Evolutionary conservation across 148 eudicot species (phyloP).

Genomic region (Chenopodium berlandieri): DNA sequence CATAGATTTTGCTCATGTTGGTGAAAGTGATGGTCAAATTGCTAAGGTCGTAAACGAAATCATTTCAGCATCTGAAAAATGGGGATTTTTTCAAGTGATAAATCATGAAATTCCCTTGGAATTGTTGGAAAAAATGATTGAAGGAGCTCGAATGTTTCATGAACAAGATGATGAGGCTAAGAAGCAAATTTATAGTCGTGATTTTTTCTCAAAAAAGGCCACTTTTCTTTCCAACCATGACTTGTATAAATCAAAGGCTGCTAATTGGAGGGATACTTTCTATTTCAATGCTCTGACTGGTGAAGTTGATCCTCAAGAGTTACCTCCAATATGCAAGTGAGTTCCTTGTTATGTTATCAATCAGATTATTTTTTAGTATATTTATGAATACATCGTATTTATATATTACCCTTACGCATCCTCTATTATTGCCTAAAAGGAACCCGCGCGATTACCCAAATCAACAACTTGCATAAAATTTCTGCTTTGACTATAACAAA

Average conservation of each 20-base stretch:
- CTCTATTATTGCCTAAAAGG: too few species aligned
- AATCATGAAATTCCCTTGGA: conserved; percentile 37
- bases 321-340: conserved; percentile 11
- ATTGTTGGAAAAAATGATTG: conserved; percentile 34
- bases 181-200: conserved; percentile 32
- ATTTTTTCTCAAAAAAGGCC: conserved; percentile 9
- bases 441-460: too few species aligned
- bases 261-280: conserved; percentile 55
- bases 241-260: conserved; percentile 30
- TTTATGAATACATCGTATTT: too few species aligned
- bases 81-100: conserved; percentile 47
- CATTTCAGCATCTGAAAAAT: conserved; percentile 29
- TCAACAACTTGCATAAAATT: too few species aligned
- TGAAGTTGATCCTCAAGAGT: conserved; percentile 10
- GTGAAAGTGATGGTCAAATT: not conserved
- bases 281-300: conserved; percentile 6
- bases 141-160: conserved; percentile 33
- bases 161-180: conserved; percentile 41
- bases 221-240: conserved; percentile 36
- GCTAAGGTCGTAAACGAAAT: conserved; percentile 10
- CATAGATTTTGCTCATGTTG: conserved; percentile 31
- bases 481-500: too few species aligned
- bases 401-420: too few species aligned
- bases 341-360: not conserved
- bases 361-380: too few species aligned